Conservation (phyloP, 371 early-diverging fungal species). For the Syncephalastrum monosporum region DNA sequence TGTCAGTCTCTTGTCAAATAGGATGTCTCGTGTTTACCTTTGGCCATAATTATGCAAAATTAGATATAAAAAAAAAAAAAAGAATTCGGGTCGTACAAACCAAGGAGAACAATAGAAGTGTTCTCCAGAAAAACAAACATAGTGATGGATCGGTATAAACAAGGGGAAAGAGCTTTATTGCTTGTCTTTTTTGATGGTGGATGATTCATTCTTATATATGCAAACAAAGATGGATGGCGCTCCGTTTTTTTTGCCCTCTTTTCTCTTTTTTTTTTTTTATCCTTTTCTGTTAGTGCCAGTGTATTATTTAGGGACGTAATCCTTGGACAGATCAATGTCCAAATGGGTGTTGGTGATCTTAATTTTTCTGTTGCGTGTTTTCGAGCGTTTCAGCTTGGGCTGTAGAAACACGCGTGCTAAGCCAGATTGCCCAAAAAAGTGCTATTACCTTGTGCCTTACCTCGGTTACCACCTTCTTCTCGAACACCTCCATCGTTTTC, state of each 20-base stretch:
- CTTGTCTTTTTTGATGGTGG: no score
- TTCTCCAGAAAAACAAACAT: no score
- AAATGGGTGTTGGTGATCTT: slow-evolving; percentile 89
- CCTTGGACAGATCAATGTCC: slow-evolving; percentile 79
- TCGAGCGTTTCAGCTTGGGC: slow-evolving; percentile 61
- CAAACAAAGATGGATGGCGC: not conserved
- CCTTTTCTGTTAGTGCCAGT: not conserved
- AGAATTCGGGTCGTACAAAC: no score
- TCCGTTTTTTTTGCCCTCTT: no score
- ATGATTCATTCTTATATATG: slow-evolving; percentile 2
- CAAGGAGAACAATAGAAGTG: no score
- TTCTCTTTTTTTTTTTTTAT: no score
- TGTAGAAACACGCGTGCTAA: slow-evolving; percentile 9
- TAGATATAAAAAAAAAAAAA: no score
- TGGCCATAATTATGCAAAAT: no score
- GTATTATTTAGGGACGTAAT: slow-evolving; percentile 58
- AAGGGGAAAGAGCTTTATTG: no score
- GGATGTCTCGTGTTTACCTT: no score
- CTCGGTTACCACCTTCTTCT: slow-evolving; percentile 62
- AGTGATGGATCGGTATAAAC: no score
- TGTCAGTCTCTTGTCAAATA: no score
- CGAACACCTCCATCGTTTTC: slow-evolving; percentile 74
- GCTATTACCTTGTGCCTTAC: slow-evolving; percentile 20
- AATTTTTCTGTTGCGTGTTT: slow-evolving; percentile 71
- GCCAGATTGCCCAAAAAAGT: slow-evolving; percentile 1